phyloP scores from a whole-genome alignment of 2,329 filamentous ascomycete genomes.

The Arthrobotrys iridis region DNA sequence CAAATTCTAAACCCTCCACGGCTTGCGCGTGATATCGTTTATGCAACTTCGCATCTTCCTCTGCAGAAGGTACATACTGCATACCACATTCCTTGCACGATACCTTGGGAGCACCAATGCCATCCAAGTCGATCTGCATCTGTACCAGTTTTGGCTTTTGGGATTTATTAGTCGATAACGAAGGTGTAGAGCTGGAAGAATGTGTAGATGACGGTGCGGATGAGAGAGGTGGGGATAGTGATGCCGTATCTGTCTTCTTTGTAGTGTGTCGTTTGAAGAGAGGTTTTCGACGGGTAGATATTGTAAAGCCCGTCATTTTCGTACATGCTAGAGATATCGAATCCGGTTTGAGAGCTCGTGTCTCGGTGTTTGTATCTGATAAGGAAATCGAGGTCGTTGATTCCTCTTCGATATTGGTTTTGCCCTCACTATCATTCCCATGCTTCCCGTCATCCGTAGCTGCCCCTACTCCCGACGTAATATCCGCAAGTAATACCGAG shows the following conservation, averaged over 20 bases:
- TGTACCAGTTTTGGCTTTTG: constrained; percentile 25
- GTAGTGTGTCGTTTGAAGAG: constrained; percentile 40
- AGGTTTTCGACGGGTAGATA: constrained; percentile 39
- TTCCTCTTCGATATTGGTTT: background rate
- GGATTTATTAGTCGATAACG: background rate
- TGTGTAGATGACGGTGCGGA: background rate
- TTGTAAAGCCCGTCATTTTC: constrained; percentile 25
- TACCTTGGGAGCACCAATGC: constrained; percentile 44
- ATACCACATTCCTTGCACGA: constrained; percentile 72
- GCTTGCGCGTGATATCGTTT: constrained; percentile 73
- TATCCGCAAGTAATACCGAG: background rate
- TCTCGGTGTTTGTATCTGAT: background rate
- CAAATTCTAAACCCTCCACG: constrained; percentile 70
- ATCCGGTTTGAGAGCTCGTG: background rate
- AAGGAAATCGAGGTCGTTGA: background rate
- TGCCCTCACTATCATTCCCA: background rate
- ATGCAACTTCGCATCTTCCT: constrained; percentile 71
- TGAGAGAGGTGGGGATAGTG: background rate
- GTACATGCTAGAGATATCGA: background rate
- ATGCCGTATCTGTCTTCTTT: constrained; percentile 12
- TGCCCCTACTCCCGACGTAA: background rate
- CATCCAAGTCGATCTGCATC: constrained; percentile 53
- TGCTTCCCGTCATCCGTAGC: background rate
- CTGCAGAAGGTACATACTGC: constrained; percentile 72
- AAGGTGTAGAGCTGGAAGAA: background rate